Evolutionary conservation across 352 stramenopile genomes (phyloP).

Genomic region (Phytophthora sansomeana): DNA sequence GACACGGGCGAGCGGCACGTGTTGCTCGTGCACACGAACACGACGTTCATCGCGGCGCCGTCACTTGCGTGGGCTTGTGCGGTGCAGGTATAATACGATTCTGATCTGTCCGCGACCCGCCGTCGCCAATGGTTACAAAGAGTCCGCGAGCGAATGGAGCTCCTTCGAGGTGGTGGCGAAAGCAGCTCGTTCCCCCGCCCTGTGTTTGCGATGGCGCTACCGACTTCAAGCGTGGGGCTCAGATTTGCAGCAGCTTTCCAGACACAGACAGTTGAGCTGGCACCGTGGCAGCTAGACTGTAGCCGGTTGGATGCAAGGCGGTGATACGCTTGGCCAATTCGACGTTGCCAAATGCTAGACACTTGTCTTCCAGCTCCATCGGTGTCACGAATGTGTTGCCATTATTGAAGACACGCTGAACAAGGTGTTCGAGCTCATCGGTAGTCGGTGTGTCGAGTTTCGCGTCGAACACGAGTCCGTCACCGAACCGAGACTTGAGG

Average conservation of each 20-base stretch:
- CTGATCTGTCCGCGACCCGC: constrained; percentile 26
- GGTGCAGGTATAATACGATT: constrained; percentile 12
- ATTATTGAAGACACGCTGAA: too few species aligned
- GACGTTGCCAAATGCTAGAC: too few species aligned
- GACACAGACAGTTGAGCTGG: neutral
- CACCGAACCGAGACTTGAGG: too few species aligned
- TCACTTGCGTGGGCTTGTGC: constrained; percentile 7
- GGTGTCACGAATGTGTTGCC: too few species aligned
- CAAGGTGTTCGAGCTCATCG: too few species aligned
- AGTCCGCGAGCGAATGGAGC: constrained; percentile 9
- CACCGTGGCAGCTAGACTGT: too few species aligned
- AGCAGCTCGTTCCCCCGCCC: constrained; percentile 2
- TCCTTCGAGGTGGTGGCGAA: neutral
- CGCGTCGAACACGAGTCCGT: too few species aligned
- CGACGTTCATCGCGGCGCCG: constrained; percentile 67
- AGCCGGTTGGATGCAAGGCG: too few species aligned
- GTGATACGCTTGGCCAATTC: too few species aligned
- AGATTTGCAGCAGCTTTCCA: constrained; percentile 20
- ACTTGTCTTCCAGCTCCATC: too few species aligned
- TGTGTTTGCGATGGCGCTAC: neutral
- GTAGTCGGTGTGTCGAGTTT: too few species aligned
- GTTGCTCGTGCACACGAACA: constrained; percentile 90
- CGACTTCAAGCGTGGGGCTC: constrained; percentile 22
- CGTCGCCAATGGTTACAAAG: constrained; percentile 28
- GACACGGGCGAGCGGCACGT: constrained; percentile 83